phyloP scores from a whole-genome alignment of 805 yeast genomes.

The Komagataella pastoris region DNA sequence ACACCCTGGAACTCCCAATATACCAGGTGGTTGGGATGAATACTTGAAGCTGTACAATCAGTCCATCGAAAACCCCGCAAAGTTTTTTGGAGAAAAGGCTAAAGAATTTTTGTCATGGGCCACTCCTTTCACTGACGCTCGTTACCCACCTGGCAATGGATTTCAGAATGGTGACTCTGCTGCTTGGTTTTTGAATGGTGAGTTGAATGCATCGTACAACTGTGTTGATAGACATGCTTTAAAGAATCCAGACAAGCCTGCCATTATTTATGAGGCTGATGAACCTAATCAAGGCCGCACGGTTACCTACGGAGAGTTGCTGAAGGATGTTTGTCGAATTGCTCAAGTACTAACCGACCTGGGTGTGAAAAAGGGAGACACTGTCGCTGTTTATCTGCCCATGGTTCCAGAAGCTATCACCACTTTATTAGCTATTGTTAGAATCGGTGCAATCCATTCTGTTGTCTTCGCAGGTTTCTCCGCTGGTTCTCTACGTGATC shows the following conservation, averaged over 20 bases:
- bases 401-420: slow-evolving; percentile 75
- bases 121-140: slow-evolving; percentile 32
- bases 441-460: slow-evolving; percentile 78
- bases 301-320: slow-evolving; percentile 58
- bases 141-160: slow-evolving; percentile 29
- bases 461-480: slow-evolving; percentile 82
- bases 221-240: slow-evolving; percentile 77
- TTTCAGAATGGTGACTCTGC: slow-evolving; percentile 35
- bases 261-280: slow-evolving; percentile 73
- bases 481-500: slow-evolving; percentile 56
- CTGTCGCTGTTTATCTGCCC: slow-evolving; percentile 78
- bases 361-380: slow-evolving; percentile 72
- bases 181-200: slow-evolving; percentile 73
- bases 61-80: slow-evolving; percentile 40
- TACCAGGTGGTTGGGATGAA: slow-evolving; percentile 29
- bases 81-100: slow-evolving; percentile 44
- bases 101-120: slow-evolving; percentile 36
- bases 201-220: slow-evolving; percentile 68
- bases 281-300: slow-evolving; percentile 51
- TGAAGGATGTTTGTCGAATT: slow-evolving; percentile 55
- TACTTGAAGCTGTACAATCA: slow-evolving; percentile 38
- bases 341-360: slow-evolving; percentile 53
- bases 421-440: slow-evolving; percentile 62
- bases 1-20: slow-evolving; percentile 32
- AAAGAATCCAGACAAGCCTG: slow-evolving; percentile 55